Base-by-base conservation (phyloP, 805 yeast species). In the Cyberlindnera mississippiensis region DNA sequence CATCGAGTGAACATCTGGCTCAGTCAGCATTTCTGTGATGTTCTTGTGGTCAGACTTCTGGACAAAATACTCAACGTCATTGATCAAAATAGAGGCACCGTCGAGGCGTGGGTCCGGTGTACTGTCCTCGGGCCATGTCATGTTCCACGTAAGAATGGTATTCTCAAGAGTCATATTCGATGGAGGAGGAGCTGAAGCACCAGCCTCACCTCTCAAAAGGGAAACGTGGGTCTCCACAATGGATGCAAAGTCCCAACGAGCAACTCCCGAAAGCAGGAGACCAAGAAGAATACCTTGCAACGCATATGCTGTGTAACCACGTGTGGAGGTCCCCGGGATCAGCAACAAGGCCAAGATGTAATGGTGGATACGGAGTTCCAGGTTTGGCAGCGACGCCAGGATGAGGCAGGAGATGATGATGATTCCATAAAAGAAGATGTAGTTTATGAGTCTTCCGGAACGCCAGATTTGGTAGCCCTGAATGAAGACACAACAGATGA, bases 191-290 rank as follows among this genome's bases (percentile, higher is more conserved):
- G 58, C 45, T 6, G 64, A 54, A 4, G 57, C 79, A 34, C 77
- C 73, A 0, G 95, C 90, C 52, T 85, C 96, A 15, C 84, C 84
- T 50, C 97, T 69, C 42, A 78, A 60, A 33, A 90, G 60, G 3
- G 85, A 72, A 4, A 71, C 64, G 19, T 74, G 74, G 0, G 96
- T 86, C 56, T 91, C 96, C 2, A 85, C 79, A 42, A 91, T 78
- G 12, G 96, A 80, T 2, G 95, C 97, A 55, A 85, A 80, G 42
- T 93, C 97, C 99, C 99, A 91, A 42, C 95, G 69, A 0, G 95
- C 78, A 2, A 87, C 79, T 0, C 99, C 99, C 17, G 90, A 83
- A 6, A 89, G 69, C 37, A 85, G 72, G 34, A 91, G 67, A 0
- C 97, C 99, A 1, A 87, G 59, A 18, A 91, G 65, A 1, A 91